A percentile compares a stretch with the other conserved stretches of the same genome.
These are phyloP conservation scores for Auricularia heimuer DNA, from an alignment of 768 basidiomycete genomes.

Conservation along the genomic window DNA sequence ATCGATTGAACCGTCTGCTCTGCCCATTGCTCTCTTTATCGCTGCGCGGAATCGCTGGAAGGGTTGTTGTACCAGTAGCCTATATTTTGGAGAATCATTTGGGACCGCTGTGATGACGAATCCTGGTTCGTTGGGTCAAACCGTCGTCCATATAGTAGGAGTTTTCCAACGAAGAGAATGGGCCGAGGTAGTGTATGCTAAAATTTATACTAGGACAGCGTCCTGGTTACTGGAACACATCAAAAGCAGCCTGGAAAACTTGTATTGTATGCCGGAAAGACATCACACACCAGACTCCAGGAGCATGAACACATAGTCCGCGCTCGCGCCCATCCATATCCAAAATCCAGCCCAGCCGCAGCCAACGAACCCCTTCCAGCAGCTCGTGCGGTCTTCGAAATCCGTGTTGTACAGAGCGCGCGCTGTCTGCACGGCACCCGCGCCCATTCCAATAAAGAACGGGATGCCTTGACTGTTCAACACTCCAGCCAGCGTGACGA, in stretches of 20 bases:
- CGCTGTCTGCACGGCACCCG: slow-evolving; percentile 67
- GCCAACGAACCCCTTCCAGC: slow-evolving; percentile 82
- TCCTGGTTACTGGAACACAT: no score
- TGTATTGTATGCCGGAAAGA: background rate
- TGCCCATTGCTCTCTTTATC: no score
- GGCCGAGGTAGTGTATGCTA: no score
- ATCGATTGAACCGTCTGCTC: background rate
- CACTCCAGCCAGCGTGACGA: slow-evolving; percentile 19
- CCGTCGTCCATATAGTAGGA: no score
- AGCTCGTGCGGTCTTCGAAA: slow-evolving; percentile 65
- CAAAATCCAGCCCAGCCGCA: slow-evolving; percentile 86
- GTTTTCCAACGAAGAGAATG: no score
- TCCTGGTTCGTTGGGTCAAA: no score
- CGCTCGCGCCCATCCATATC: slow-evolving; percentile 73
- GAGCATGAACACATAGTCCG: slow-evolving; percentile 44
- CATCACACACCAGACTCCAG: background rate
- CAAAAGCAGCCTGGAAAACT: no score
- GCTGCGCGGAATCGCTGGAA: no score
- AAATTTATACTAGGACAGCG: no score
- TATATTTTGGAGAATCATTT: no score
- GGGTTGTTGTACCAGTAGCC: no score
- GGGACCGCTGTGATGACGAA: no score
- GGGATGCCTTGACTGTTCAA: slow-evolving; percentile 65
- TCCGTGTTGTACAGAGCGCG: slow-evolving; percentile 70
- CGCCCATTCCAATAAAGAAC: slow-evolving; percentile 70